Conservation (phyloP, 2,329 filamentous ascomycete genomes). For the Paraphoma chrysanthemicola region DNA sequence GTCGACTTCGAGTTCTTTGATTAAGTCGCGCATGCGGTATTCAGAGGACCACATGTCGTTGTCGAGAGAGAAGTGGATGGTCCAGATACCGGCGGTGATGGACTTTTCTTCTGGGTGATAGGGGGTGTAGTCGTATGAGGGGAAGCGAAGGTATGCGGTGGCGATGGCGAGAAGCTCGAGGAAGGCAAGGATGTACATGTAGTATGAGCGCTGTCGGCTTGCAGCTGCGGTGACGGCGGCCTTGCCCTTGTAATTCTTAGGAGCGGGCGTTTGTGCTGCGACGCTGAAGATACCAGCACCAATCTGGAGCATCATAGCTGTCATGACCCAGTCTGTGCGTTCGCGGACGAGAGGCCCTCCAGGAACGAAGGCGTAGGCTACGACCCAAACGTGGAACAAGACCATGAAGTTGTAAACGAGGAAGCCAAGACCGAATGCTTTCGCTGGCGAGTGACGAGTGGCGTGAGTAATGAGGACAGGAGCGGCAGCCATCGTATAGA, state of each 20-base stretch:
- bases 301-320: conserved; percentile 80
- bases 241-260: conserved; percentile 53
- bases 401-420: conserved; percentile 92
- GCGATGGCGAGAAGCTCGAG: conserved; percentile 82
- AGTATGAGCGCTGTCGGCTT: conserved; percentile 68
- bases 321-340: conserved; percentile 95
- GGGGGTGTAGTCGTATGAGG: conserved; percentile 86
- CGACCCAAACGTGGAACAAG: conserved; percentile 98
- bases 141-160: conserved; percentile 88
- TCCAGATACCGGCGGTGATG: conserved; percentile 97
- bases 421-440: conserved; percentile 87
- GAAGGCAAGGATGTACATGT: conserved; percentile 73
- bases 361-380: conserved; percentile 97
- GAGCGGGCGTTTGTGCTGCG: conserved; percentile 57
- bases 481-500: conserved; percentile 82
- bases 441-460: conserved; percentile 76
- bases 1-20: conserved; percentile 95
- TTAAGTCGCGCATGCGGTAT: conserved; percentile 86
- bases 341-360: conserved; percentile 92
- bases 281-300: conserved; percentile 82
- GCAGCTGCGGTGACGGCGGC: conserved; percentile 55
- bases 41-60: conserved; percentile 99
- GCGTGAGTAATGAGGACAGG: conserved; percentile 78
- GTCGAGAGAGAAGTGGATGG: conserved; percentile 95
- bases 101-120: conserved; percentile 88